A percentile compares a stretch with the other conserved stretches of the same genome.
Evolutionary conservation across 2,329 filamentous ascomycete species (phyloP).

Genomic region (Epichloe coenophiala): DNA sequence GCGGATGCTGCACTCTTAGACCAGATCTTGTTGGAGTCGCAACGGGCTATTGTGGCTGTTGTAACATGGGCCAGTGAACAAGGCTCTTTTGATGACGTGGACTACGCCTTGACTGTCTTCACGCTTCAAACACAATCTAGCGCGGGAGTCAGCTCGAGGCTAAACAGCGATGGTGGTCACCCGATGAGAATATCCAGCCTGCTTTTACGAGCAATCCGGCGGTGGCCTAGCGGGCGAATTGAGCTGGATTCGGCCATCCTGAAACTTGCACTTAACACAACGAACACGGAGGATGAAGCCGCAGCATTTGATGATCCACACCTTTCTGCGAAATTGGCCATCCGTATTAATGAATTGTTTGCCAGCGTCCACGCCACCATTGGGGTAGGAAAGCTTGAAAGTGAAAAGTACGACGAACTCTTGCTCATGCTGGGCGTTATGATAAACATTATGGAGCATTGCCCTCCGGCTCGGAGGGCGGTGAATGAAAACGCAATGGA

Average conservation of each 20-base stretch:
- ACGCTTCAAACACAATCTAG: constrained; percentile 23
- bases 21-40: constrained; percentile 16
- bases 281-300: constrained; percentile 68
- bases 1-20: constrained; percentile 16
- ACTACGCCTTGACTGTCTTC: constrained; percentile 31
- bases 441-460: constrained; percentile 80
- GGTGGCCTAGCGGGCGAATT: constrained; percentile 17
- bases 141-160: constrained; percentile 10
- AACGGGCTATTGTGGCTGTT: constrained; percentile 13
- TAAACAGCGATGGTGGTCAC: constrained; percentile 12
- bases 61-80: constrained; percentile 9
- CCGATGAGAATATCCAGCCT: constrained; percentile 17
- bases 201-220: constrained; percentile 15
- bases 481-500: constrained; percentile 33
- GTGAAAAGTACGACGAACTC: constrained; percentile 50
- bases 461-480: constrained; percentile 41
- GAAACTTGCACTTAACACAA: constrained; percentile 68
- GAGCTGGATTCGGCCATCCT: constrained; percentile 17
- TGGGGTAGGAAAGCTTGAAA: constrained; percentile 32
- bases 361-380: constrained; percentile 32
- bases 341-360: constrained; percentile 39
- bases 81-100: constrained; percentile 14
- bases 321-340: constrained; percentile 35
- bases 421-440: constrained; percentile 68
- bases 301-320: constrained; percentile 51